A percentile compares a stretch with the other conserved stretches of the same genome.
These are phyloP conservation scores for Epicoccum nigrum DNA, from an alignment of 2,329 filamentous ascomycete species.

Conservation along the genomic window DNA sequence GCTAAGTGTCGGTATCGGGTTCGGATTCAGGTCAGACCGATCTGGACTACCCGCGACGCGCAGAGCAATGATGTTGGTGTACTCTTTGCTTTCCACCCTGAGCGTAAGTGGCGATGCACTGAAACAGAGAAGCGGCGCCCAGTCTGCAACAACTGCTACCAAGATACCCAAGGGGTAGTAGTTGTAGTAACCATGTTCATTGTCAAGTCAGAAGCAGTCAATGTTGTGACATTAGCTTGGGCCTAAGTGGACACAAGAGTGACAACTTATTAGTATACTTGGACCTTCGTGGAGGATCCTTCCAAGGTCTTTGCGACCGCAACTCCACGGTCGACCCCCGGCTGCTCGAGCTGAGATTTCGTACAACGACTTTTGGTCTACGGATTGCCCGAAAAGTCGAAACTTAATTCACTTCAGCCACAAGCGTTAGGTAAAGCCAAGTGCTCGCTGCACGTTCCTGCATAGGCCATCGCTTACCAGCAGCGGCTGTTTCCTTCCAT, in stretches of 20 bases:
- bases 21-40: too few species aligned
- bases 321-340: not conserved
- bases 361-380: not conserved
- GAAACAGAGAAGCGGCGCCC: constrained; percentile 8
- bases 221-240: not conserved
- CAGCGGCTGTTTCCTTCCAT: constrained; percentile 7
- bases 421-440: too few species aligned
- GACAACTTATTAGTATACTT: too few species aligned
- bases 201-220: not conserved
- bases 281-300: too few species aligned
- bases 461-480: constrained; percentile 4
- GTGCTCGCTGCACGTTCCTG: constrained; percentile 8
- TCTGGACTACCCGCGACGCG: not conserved
- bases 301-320: not conserved
- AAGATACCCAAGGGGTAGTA: not conserved
- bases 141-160: not conserved
- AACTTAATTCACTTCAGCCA: not conserved
- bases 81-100: not conserved
- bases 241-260: not conserved
- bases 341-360: not conserved
- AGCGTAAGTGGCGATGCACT: constrained; percentile 2
- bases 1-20: too few species aligned
- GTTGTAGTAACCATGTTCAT: not conserved
- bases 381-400: not conserved
- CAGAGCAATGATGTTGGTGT: not conserved